These are phyloP conservation scores for Penicillium rolfsii DNA, from an alignment of 2,329 filamentous ascomycete species.

Conservation along the genomic window DNA sequence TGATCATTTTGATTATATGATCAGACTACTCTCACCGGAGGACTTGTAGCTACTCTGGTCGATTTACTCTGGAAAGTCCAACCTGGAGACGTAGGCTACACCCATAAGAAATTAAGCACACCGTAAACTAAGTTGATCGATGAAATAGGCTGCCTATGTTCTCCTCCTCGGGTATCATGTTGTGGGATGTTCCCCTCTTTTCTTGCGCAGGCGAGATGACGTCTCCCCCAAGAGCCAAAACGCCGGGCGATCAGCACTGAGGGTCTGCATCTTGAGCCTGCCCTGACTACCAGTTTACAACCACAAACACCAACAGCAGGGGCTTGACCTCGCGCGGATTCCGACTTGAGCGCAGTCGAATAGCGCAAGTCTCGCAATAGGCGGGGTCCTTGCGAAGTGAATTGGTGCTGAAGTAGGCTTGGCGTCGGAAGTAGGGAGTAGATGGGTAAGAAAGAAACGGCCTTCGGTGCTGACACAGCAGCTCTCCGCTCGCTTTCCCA, in stretches of 20 bases:
- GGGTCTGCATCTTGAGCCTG: background rate
- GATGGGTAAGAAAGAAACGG: background rate
- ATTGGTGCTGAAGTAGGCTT: background rate
- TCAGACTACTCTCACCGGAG: background rate
- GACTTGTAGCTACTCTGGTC: too few relatives aligned
- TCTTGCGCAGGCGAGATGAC: slow-evolving; percentile 21
- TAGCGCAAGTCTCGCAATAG: background rate
- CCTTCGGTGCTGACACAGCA: slow-evolving; percentile 29
- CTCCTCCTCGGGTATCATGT: slow-evolving; percentile 16
- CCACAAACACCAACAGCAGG: background rate
- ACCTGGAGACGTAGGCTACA: too few relatives aligned
- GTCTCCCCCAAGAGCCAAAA: slow-evolving; percentile 14
- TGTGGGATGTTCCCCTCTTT: slow-evolving; percentile 23
- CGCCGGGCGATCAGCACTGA: slow-evolving; percentile 14
- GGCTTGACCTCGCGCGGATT: slow-evolving; percentile 20
- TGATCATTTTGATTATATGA: background rate
- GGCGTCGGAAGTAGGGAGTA: background rate
- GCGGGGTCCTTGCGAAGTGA: slow-evolving; percentile 1
- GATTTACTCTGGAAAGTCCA: too few relatives aligned
- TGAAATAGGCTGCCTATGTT: slow-evolving; percentile 13
- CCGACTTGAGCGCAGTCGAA: slow-evolving; percentile 9
- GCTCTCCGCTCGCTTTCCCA: slow-evolving; percentile 15
- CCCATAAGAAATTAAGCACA: background rate
- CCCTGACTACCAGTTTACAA: slow-evolving; percentile 18
- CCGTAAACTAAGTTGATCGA: background rate